These are phyloP conservation scores for Candolleomyces eurysporus DNA, from an alignment of 768 basidiomycete species.

Conservation along the genomic window DNA sequence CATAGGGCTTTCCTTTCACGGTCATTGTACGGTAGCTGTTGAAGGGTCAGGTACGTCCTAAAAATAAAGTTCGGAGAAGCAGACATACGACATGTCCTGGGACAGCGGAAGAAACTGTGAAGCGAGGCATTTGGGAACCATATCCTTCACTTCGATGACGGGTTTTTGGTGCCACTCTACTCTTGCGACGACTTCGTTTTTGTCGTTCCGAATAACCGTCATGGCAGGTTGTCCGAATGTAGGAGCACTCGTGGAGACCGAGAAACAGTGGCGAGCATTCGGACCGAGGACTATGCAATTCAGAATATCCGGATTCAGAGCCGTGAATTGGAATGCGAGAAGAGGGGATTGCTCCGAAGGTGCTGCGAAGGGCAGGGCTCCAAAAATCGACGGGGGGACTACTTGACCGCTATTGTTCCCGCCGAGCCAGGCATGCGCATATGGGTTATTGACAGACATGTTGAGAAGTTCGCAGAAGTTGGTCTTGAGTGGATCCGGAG, in stretches of 20 bases:
- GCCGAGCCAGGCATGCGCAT: not conserved
- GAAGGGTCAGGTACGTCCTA: not conserved
- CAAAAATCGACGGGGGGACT: constrained; percentile 7
- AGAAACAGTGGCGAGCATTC: constrained; percentile 9
- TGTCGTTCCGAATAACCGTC: constrained; percentile 2
- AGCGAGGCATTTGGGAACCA: constrained; percentile 1
- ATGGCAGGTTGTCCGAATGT: not conserved
- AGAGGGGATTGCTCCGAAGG: not conserved
- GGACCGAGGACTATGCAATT: constrained; percentile 8
- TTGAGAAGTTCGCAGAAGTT: not conserved
- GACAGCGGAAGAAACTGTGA: constrained; percentile 5
- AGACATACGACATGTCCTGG: constrained; percentile 7
- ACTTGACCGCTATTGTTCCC: not conserved
- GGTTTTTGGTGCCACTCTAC: constrained; percentile 10
- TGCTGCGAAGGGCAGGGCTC: constrained; percentile 3
- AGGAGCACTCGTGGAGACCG: constrained; percentile 4
- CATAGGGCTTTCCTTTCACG: constrained; percentile 8
- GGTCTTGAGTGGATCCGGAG: not conserved
- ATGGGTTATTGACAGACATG: constrained; percentile 8
- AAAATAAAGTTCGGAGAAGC: not conserved
- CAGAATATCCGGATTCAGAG: constrained; percentile 8
- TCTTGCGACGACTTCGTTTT: not conserved
- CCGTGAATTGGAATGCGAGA: constrained; percentile 8
- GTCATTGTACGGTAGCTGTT: constrained; percentile 7
- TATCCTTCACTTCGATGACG: constrained; percentile 1